Base-by-base conservation (phyloP, 345 rosid species). In the Sisymbrium altissimum region DNA sequence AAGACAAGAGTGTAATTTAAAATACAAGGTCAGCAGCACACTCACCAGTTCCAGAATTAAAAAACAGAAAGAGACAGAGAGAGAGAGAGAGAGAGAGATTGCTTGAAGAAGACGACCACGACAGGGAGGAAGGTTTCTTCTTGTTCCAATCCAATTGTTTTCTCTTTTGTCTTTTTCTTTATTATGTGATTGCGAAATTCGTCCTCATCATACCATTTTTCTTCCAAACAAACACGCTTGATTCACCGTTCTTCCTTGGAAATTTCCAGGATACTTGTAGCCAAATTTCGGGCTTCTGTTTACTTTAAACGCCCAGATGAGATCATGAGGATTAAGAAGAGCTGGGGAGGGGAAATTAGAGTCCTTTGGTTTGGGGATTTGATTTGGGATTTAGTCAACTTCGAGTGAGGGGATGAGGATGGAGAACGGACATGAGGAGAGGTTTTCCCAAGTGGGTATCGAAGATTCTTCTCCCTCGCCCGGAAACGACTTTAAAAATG, bases 391-490 rank as follows among this genome's bases (percentile, higher is more conserved):
- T 75, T 54, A 14, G 27, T 61, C 43, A 50, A 70, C 41, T 55
- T 64, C 19, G 35, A 68, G 70, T 25, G 32, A 68, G 30, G 17
- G 43, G 53, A 18, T 66, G 54, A 61, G 21, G 74, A 91, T 91
- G 98, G 96, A 89, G 79, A 93, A 93, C 66, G 97, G 97, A 10
- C 79, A 79, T 64, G 88, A 80, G 18, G 83, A 83, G 33, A 84
- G 79, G 66, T 63, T 91, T 41, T 78, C 86, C 0, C 84, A 84
- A 33, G 63, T 88, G 69, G 76, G 75, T 14, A 62, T 89, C 6
- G 74, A 73, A 38, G 82, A 83, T 58, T 49, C 72, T 58, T 55
- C 72, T 48, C 53, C 30, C 43, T 66, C 5, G 2, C 70, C 36
- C 11, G 79, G 48, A 72, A 35, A 44, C 66, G 74, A 39, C 36